These are phyloP conservation scores for Russula foetens DNA, from an alignment of 768 basidiomycete species.

Conservation along the genomic window DNA sequence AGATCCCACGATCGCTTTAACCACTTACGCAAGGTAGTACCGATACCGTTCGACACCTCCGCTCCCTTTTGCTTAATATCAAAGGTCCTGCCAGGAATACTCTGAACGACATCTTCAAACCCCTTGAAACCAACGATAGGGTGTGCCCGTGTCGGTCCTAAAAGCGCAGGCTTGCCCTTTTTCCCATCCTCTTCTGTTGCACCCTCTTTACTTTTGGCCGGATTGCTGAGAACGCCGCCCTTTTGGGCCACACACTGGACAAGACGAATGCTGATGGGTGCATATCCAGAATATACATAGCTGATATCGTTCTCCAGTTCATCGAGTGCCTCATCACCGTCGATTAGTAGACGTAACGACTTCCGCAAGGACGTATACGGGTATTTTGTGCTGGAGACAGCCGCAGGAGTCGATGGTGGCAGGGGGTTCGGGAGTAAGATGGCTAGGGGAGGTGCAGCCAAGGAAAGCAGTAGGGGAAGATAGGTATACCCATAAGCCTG, in stretches of 20 bases:
- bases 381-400: slow-evolving; percentile 44
- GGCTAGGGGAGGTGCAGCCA: slow-evolving; percentile 58
- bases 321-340: slow-evolving; percentile 71
- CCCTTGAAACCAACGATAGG: slow-evolving; percentile 96
- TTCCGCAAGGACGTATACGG: slow-evolving; percentile 72
- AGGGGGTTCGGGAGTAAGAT: slow-evolving; percentile 59
- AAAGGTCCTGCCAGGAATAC: slow-evolving; percentile 79
- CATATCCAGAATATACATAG: slow-evolving; percentile 95
- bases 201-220: slow-evolving; percentile 51
- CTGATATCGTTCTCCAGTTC: slow-evolving; percentile 91
- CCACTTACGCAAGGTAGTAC: slow-evolving; percentile 31
- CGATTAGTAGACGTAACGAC: slow-evolving; percentile 84
- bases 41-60: slow-evolving; percentile 24
- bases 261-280: slow-evolving; percentile 84
- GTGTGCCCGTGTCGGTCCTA: slow-evolving; percentile 69
- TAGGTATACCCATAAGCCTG: slow-evolving; percentile 72
- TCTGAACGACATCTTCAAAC: slow-evolving; percentile 81
- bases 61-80: slow-evolving; percentile 55
- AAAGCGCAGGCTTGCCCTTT: slow-evolving; percentile 31
- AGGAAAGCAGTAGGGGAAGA: slow-evolving; percentile 58
- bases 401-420: slow-evolving; percentile 40
- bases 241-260: slow-evolving; percentile 93
- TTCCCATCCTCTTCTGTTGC: slow-evolving; percentile 31
- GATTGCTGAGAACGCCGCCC: slow-evolving; percentile 79
- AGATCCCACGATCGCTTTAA: background rate